phyloP scores from a whole-genome alignment of 2,329 filamentous ascomycete species.

The Aspergillus novofumigatus region DNA sequence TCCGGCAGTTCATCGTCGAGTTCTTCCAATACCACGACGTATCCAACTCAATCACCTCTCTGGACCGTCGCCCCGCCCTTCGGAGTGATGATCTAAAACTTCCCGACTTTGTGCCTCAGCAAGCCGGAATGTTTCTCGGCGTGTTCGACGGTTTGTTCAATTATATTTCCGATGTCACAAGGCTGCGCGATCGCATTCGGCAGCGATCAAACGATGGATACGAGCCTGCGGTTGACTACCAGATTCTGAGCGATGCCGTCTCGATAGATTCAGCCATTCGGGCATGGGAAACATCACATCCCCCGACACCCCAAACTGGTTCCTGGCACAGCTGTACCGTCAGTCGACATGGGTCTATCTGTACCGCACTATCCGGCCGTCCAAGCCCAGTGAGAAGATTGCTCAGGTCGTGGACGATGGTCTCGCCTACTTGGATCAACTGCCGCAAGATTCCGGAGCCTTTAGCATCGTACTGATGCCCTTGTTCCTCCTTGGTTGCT shows the following conservation, averaged over 20 bases:
- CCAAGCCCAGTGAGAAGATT: constrained; percentile 52
- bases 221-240: constrained; percentile 69
- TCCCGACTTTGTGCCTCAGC: constrained; percentile 52
- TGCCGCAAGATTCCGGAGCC: constrained; percentile 53
- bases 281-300: constrained; percentile 64
- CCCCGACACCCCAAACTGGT: constrained; percentile 51
- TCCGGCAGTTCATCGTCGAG: constrained; percentile 66
- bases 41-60: constrained; percentile 54
- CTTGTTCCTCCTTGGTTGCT: constrained; percentile 58
- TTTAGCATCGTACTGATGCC: constrained; percentile 60
- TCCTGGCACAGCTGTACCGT: constrained; percentile 56
- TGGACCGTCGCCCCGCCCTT: constrained; percentile 51
- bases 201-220: constrained; percentile 58
- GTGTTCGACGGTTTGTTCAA: constrained; percentile 78
- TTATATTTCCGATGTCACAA: constrained; percentile 73
- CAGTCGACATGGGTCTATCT: constrained; percentile 63
- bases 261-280: constrained; percentile 72
- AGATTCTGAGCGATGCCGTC: constrained; percentile 66
- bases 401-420: constrained; percentile 56
- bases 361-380: constrained; percentile 57
- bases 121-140: constrained; percentile 64
- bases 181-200: constrained; percentile 70
- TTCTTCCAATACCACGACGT: constrained; percentile 82
- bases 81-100: constrained; percentile 52
- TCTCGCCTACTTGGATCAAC: constrained; percentile 51